phyloP scores from a whole-genome alignment of 169 alveolate species.

The Blepharisma undulans region DNA sequence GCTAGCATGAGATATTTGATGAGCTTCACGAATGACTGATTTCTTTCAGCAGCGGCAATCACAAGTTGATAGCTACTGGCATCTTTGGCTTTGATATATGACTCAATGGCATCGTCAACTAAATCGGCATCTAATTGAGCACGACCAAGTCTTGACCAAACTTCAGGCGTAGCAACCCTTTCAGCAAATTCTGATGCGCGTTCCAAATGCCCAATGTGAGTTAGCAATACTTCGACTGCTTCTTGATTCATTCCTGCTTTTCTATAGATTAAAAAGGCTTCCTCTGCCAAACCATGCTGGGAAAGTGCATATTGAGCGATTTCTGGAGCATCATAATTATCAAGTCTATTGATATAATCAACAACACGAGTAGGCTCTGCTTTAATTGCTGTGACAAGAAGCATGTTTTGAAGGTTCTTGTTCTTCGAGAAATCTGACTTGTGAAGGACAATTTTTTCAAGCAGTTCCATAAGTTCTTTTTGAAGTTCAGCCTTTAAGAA shows the following conservation, averaged over 20 bases:
- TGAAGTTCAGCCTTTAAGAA: conserved; percentile 96
- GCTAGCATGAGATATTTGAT: conserved; percentile 92
- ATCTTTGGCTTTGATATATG: conserved; percentile 93
- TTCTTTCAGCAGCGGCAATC: conserved; percentile 81
- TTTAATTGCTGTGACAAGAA: conserved; percentile 93
- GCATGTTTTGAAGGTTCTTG: conserved; percentile 94
- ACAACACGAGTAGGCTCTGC: conserved; percentile 91
- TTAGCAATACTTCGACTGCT: conserved; percentile 94
- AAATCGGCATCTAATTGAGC: conserved; percentile 90
- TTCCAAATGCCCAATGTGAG: conserved; percentile 75
- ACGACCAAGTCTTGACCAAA: conserved; percentile 96
- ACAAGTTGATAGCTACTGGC: conserved; percentile 85
- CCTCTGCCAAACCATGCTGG: conserved; percentile 89
- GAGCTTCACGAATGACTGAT: conserved; percentile 86
- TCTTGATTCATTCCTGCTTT: conserved; percentile 90
- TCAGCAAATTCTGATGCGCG: conserved; percentile 89
- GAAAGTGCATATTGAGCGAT: conserved; percentile 94
- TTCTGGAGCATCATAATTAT: conserved; percentile 96
- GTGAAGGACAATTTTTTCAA: conserved; percentile 95
- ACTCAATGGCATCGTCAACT: conserved; percentile 94
- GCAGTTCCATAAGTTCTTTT: conserved; percentile 92
- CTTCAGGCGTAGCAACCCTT: conserved; percentile 79
- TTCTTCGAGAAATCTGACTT: conserved; percentile 95
- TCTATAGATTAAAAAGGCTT: conserved; percentile 93
- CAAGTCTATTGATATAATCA: conserved; percentile 96